Base-by-base conservation (phyloP, 176 grass and related monocot species). In the Hyparrhenia diplandra region DNA sequence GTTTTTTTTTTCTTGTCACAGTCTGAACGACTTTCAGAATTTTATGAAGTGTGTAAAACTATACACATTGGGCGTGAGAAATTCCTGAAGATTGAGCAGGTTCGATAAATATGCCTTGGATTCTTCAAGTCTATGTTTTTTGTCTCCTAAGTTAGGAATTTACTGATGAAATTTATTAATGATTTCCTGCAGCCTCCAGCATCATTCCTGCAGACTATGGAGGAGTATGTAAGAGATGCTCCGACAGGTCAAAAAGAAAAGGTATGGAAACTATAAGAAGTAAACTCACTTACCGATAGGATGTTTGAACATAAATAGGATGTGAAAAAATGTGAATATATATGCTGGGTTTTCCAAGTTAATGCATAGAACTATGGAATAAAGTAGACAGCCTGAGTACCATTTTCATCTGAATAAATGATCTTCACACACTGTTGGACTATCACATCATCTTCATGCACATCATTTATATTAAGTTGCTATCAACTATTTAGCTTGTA, bases 31-130 rank as follows among this genome's bases (percentile, higher is more conserved):
- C 80, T 99, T 34, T 96, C 91, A 10, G 93, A 96, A 83, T 96
- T 99, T 82, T 96, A 90, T 62, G 97, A 99, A 90, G 97, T 99
- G 27, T 99, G 97, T 61, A 99, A 99, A 91, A 93, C 84, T 66
- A 93, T 93, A 78, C 93, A 99, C 54, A 77, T 95, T 74, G 87
- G 88, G 17, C 87, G 97, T 73, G 92, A 96, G 60, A 96, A 90
- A 67, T 99, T 90, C 63, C 83, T 96, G 52, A 96, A 96, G 88
- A 99, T 99, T 42, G 93, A 99, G 52, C 93, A 99, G 97, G 97
- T 98, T 77, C 21, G 49, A 10, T 64, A 67, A 37, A 80, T 66
- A 8, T 40, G 23, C n/a, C 5, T 4, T 41, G 23, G 71, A 39
- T 52, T 40, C 10, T 73, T 60, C 64, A 73, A 39, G 4, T 84